Evolutionary conservation across 192 early-diverging fungal genomes (phyloP).

Genomic region (Paraglomus occultum): DNA sequence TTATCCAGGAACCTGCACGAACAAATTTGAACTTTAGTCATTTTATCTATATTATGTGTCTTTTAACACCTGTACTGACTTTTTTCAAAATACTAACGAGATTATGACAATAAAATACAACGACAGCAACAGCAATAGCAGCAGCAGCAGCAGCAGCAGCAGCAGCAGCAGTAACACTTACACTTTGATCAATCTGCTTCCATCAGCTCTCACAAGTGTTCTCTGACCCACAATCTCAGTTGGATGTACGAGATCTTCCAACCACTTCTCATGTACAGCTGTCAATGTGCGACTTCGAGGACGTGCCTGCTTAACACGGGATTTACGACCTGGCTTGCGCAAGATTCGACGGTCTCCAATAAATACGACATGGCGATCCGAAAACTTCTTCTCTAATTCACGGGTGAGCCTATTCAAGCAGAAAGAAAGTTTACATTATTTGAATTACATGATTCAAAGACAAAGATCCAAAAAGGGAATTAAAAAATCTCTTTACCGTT

Average conservation of each 20-base stretch:
- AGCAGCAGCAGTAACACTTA: constrained; percentile 41
- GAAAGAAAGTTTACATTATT: background rate
- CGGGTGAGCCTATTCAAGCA: constrained; percentile 72
- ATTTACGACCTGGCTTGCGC: constrained; percentile 86
- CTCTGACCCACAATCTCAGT: constrained; percentile 99
- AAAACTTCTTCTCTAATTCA: constrained; percentile 99
- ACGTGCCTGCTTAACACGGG: constrained; percentile 88
- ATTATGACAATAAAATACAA: too few relatives aligned
- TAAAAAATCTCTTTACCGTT: constrained; percentile 46
- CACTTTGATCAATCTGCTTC: constrained; percentile 93
- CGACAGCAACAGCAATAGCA: too few relatives aligned
- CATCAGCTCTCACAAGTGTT: constrained; percentile 94
- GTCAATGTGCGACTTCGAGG: constrained; percentile 97
- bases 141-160: too few relatives aligned
- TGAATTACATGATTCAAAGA: background rate
- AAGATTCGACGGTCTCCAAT: constrained; percentile 93
- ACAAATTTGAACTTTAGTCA: background rate
- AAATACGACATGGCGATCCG: constrained; percentile 97
- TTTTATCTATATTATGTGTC: too few relatives aligned
- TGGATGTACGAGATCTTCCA: constrained; percentile 98
- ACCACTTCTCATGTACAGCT: constrained; percentile 92
- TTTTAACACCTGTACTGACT: too few relatives aligned
- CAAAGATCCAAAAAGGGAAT: background rate
- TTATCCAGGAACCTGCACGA: constrained; percentile 80
- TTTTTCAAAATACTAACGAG: too few relatives aligned